Evolutionary conservation across 257 asterid species (phyloP), one percentile per base, ranked within the genome.

Genomic region (Craterostigma plantagineum): DNA sequence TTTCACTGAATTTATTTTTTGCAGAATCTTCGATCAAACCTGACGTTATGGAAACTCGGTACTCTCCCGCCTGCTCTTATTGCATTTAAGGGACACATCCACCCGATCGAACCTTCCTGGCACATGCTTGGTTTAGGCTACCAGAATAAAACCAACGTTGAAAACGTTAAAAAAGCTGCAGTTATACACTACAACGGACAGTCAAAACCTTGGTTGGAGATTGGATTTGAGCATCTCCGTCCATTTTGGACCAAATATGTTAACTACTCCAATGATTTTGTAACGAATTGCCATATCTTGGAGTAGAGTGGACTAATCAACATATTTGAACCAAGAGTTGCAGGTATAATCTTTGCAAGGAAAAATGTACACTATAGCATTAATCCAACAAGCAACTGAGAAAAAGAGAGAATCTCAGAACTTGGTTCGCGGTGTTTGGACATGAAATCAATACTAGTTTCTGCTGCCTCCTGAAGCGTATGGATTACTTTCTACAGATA

Each of bases 81-180:
- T 57, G 98, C 98, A 55, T 90, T 90, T 59, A 82, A 52, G 67
- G 95, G 91, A 39, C 68, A 82, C 35, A 74, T 90, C 51, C 91
- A 75, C 58, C 91, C 98, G 16, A 90, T 90, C 13, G 93, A 90
- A 11, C 72, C 92, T 47, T 74, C 78, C 16, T 90, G 98, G 98
- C 98, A 90, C 86, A 74, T 90, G 98, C 98, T 90, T 61, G 98
- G 98, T 37, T 69, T 90, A 78, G 98, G 98, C 16, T 90, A 90
- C 68, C 98, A 90, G 71, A 79, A 69, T 30, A 79, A 67, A 35
- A 82, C 93, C 58, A 77, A 67, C 50, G 34, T 82, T 9, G 91
- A 79, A 50, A 69, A 52, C 46, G 77, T 79, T 67, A 76, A 72
- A 51, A 76, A 70, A 63, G 93, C 98, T 42, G 95, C 98, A 0